Percentiles rank a stretch among this genome's conserved stretches.
Conservation (phyloP, 345 rosid species). For the Gossypium ekmanianum region DNA sequence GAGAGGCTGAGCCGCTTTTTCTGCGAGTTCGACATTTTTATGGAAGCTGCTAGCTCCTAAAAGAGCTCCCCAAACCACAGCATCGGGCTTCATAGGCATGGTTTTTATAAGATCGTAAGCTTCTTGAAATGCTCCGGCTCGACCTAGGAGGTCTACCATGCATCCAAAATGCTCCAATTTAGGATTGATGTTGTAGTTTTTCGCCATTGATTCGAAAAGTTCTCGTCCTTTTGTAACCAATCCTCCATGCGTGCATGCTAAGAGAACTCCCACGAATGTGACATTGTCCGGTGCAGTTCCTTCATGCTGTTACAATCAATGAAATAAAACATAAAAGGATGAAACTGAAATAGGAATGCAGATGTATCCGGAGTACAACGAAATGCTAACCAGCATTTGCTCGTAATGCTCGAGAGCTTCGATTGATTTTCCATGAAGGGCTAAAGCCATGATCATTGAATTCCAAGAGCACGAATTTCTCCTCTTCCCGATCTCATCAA, state of each 20-base stretch:
- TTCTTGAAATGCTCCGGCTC: slow-evolving; percentile 65
- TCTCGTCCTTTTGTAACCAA: slow-evolving; percentile 45
- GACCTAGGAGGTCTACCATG: slow-evolving; percentile 84
- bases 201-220: slow-evolving; percentile 56
- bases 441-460: slow-evolving; percentile 75
- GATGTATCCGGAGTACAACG: background rate
- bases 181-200: slow-evolving; percentile 35
- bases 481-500: slow-evolving; percentile 53
- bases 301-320: slow-evolving; percentile 32
- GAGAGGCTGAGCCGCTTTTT: slow-evolving; percentile 58
- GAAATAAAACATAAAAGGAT: background rate
- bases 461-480: slow-evolving; percentile 80
- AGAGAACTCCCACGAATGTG: slow-evolving; percentile 71
- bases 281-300: slow-evolving; percentile 60
- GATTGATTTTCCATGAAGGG: slow-evolving; percentile 60
- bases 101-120: slow-evolving; percentile 52
- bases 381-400: slow-evolving; percentile 56
- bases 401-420: slow-evolving; percentile 55
- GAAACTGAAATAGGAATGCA: background rate
- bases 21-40: slow-evolving; percentile 58
- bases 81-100: slow-evolving; percentile 79
- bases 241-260: slow-evolving; percentile 86
- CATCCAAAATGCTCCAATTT: slow-evolving; percentile 82
- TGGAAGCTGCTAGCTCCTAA: slow-evolving; percentile 82
- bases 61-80: slow-evolving; percentile 77